These are phyloP conservation scores for Tetrahymena elliotti DNA, from an alignment of 73 alveolate genomes.

Conservation along the genomic window DNA sequence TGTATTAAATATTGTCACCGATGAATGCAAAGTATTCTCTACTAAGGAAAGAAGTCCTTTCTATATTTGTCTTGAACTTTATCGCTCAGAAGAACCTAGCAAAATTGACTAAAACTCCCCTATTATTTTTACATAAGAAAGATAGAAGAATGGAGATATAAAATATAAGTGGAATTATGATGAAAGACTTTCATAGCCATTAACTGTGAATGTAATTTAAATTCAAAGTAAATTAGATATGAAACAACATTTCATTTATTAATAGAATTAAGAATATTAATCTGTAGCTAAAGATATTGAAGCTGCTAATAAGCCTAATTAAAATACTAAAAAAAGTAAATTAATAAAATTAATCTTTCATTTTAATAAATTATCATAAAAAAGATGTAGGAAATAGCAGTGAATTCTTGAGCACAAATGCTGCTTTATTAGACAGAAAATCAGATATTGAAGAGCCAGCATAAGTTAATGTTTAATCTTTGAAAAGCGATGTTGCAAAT, in stretches of 20 bases:
- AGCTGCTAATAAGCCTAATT: background rate
- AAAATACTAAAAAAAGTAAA: background rate
- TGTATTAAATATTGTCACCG: conserved; percentile 38
- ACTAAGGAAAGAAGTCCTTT: conserved; percentile 67
- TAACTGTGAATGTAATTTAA: background rate
- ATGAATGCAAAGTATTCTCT: conserved; percentile 48
- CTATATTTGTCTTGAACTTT: conserved; percentile 54
- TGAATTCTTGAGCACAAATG: background rate
- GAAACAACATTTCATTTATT: background rate
- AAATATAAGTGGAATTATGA: background rate
- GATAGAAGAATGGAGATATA: background rate
- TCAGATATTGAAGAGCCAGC: background rate
- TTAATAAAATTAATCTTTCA: background rate
- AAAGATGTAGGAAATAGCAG: background rate
- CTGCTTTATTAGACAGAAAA: background rate
- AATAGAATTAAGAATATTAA: conserved; percentile 3
- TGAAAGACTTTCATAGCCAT: background rate
- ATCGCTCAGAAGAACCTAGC: conserved; percentile 43
- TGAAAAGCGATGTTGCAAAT: background rate
- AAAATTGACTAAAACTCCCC: background rate
- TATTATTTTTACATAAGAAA: background rate
- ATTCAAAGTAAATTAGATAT: background rate
- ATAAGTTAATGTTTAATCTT: background rate
- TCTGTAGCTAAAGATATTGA: background rate
- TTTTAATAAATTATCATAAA: background rate